Conservation (phyloP, 2,329 filamentous ascomycete genomes). For the Neofusicoccum sp. region DNA sequence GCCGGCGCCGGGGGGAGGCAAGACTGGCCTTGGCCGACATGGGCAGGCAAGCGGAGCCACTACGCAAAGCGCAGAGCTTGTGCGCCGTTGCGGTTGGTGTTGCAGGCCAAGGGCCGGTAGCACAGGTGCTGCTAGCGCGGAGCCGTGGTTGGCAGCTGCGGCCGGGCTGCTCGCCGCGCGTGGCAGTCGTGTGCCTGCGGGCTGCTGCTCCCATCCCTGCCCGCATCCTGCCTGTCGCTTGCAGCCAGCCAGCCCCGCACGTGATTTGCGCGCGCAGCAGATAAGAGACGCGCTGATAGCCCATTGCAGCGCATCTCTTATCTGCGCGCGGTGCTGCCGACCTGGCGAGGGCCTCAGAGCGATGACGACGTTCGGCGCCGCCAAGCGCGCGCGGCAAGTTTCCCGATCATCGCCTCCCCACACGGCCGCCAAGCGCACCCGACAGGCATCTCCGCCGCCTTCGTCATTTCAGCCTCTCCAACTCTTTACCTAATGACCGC, state of each 20-base stretch:
- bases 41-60: too few species aligned
- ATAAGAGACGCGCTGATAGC: background rate
- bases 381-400: conserved; percentile 3
- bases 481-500: conserved; percentile 5
- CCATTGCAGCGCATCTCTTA: background rate
- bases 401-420: conserved; percentile 10
- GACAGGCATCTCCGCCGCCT: conserved; percentile 1
- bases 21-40: conserved; percentile 11
- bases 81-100: too few species aligned
- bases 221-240: background rate
- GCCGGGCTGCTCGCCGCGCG: too few species aligned
- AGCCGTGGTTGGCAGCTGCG: too few species aligned
- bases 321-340: background rate
- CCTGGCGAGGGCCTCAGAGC: background rate
- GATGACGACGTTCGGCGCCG: background rate
- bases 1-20: conserved; percentile 1
- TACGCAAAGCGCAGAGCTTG: too few species aligned
- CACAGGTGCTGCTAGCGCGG: too few species aligned
- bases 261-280: background rate
- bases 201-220: too few species aligned
- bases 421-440: conserved; percentile 12
- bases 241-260: background rate
- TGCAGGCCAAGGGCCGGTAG: too few species aligned
- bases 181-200: too few species aligned
- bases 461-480: conserved; percentile 14